These are phyloP conservation scores for Populus alba DNA, from an alignment of 345 rosid genomes.

Conservation along the genomic window DNA sequence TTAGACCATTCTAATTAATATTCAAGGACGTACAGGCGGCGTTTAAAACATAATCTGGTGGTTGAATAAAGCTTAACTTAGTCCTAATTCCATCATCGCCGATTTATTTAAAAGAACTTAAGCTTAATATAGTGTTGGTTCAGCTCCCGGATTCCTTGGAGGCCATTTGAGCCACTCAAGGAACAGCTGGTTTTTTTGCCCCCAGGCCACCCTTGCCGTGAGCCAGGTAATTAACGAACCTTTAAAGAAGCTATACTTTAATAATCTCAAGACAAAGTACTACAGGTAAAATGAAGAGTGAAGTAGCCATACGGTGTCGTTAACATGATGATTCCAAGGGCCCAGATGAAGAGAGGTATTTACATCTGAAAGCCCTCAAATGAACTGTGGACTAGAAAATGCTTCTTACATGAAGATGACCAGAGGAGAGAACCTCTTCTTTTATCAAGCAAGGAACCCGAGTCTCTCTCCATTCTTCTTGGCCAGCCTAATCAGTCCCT, in stretches of 20 bases:
- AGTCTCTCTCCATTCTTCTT: constrained; percentile 96
- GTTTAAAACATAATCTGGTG: background rate
- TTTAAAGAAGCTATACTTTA: background rate
- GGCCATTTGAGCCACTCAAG: background rate
- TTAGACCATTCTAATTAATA: too few species aligned
- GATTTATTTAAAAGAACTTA: too few species aligned
- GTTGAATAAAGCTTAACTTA: background rate
- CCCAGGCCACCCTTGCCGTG: background rate
- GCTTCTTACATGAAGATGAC: constrained; percentile 1
- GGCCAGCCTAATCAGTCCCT: constrained; percentile 91
- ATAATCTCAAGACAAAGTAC: constrained; percentile 1
- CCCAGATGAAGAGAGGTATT: constrained; percentile 17
- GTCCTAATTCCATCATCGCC: background rate
- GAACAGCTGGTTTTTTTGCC: background rate
- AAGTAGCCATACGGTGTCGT: background rate
- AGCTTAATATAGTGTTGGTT: too few species aligned
- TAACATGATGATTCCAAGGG: constrained; percentile 16
- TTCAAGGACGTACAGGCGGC: too few species aligned
- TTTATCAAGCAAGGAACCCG: constrained; percentile 77
- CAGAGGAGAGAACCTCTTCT: background rate
- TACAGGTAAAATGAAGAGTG: constrained; percentile 18
- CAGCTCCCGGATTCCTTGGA: background rate
- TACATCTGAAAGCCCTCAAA: constrained; percentile 7
- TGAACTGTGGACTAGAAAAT: constrained; percentile 11
- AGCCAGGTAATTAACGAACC: too few species aligned